Conservation (phyloP, 2,329 filamentous ascomycete genomes). For the Fusarium pseudonygamai region DNA sequence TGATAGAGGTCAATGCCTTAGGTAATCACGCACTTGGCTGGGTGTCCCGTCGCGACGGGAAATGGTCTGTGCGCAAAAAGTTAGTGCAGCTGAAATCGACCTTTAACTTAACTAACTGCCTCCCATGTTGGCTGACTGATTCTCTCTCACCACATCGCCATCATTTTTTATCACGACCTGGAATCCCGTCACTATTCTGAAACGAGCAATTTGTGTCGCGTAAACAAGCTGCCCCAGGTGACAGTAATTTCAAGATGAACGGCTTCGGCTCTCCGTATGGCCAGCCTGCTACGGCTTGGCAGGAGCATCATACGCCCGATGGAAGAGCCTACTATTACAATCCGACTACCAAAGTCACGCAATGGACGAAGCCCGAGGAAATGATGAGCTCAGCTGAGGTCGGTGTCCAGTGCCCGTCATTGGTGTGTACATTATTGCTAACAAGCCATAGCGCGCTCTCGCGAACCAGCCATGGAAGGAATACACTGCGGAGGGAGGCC, state of each 20-base stretch:
- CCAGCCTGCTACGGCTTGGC: constrained; percentile 72
- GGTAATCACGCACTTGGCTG: constrained; percentile 4
- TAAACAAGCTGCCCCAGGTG: not conserved
- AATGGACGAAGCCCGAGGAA: constrained; percentile 94
- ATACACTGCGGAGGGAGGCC: constrained; percentile 85
- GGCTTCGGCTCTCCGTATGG: constrained; percentile 60
- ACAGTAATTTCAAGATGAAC: constrained; percentile 61
- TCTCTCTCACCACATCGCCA: constrained; percentile 13
- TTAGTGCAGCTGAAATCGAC: constrained; percentile 25
- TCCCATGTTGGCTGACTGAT: constrained; percentile 23
- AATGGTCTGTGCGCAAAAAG: constrained; percentile 41
- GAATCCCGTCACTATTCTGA: not conserved
- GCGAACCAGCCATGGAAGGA: constrained; percentile 91
- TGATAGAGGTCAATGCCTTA: not conserved
- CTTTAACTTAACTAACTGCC: not conserved
- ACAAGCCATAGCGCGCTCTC: constrained; percentile 69
- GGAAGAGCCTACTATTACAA: constrained; percentile 95
- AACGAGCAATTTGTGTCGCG: constrained; percentile 8
- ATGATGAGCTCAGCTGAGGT: constrained; percentile 87
- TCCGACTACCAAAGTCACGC: constrained; percentile 81
- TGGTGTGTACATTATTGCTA: constrained; percentile 9
- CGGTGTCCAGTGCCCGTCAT: constrained; percentile 34
- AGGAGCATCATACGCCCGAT: constrained; percentile 82
- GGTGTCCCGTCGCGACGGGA: not conserved
- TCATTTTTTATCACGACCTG: not conserved